Evolutionary conservation across 345 rosid genomes (phyloP).

Genomic region (Linum trigynum): DNA sequence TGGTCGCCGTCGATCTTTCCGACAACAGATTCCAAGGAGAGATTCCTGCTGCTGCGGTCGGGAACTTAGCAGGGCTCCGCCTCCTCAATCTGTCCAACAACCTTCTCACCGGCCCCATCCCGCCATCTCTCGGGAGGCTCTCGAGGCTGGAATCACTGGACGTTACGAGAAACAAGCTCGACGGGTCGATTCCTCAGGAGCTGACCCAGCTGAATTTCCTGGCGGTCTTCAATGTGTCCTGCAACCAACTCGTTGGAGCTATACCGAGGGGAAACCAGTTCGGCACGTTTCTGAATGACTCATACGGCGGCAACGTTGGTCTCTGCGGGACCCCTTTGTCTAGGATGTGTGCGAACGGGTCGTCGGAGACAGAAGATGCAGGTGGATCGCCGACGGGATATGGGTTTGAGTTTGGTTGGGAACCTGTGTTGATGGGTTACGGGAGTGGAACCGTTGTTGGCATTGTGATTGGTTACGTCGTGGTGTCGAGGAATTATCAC

Average conservation of each 20-base stretch:
- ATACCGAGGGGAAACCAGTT: not conserved
- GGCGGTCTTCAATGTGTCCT: not conserved
- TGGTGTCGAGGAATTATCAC: too few species aligned
- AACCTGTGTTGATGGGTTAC: too few species aligned
- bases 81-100: not conserved
- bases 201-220: not conserved
- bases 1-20: not conserved
- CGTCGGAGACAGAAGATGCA: too few species aligned
- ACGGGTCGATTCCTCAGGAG: not conserved
- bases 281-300: not conserved
- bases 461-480: too few species aligned
- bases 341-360: too few species aligned
- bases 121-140: not conserved
- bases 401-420: too few species aligned
- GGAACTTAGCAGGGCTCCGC: not conserved
- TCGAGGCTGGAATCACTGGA: not conserved
- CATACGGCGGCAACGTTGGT: not conserved
- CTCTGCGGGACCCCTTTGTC: not conserved
- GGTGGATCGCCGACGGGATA: too few species aligned
- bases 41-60: not conserved
- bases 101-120: not conserved
- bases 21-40: not conserved
- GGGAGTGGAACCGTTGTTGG: too few species aligned
- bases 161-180: not conserved
- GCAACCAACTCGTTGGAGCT: not conserved